Evolutionary conservation across 805 yeast species (phyloP), one percentile per base, ranked within the genome.

Genomic region (Nakazawaea holstii): DNA sequence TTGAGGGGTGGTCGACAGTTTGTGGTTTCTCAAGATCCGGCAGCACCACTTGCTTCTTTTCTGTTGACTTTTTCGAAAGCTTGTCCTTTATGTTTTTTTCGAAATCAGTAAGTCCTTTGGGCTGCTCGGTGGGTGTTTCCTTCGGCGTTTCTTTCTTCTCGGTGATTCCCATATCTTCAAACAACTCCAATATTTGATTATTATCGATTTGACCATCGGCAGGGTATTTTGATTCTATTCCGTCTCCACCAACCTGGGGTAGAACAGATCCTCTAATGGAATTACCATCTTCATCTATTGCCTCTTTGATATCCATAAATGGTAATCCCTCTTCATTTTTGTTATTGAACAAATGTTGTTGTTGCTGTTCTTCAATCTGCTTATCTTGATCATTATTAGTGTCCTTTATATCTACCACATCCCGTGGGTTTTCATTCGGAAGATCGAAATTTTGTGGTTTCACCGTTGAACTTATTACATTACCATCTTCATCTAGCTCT

Each of bases 401-500:
- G 9, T 26, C 10, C 31, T n/a, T 29, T 17, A n/a, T n/a, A 5
- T 28, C 41, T 27, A 37, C 24, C 14, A 10, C 27, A 30, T 24
- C 43, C 38, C 45, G 41, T 29, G 6, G 13, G 6, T 11, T 35
- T 24, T 30, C 39, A 4, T 14, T 26, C 39, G 14, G 28, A 33
- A n/a, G 24, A 9, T 31, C 39, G 2, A 36, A 20, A 17, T 70
- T 64, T 11, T 58, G 56, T 0, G 77, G 77, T 29, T 66, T 66
- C 2, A 79, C 67, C 3, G 67, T 54, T n/a, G 79, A 59, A 11
- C 52, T 61, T 1, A 85, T 59, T 1, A 90, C 73, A 50, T 86
- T 80, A 0, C 81, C 97, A n/a, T 86, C 82, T 0, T 87, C 96
- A 62, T 90, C 96, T 35, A 91, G 62, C 45, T 82, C 86, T 59